These are phyloP conservation scores for Aspergillus sp. DNA, from an alignment of 2,329 filamentous ascomycete species.

Conservation along the genomic window DNA sequence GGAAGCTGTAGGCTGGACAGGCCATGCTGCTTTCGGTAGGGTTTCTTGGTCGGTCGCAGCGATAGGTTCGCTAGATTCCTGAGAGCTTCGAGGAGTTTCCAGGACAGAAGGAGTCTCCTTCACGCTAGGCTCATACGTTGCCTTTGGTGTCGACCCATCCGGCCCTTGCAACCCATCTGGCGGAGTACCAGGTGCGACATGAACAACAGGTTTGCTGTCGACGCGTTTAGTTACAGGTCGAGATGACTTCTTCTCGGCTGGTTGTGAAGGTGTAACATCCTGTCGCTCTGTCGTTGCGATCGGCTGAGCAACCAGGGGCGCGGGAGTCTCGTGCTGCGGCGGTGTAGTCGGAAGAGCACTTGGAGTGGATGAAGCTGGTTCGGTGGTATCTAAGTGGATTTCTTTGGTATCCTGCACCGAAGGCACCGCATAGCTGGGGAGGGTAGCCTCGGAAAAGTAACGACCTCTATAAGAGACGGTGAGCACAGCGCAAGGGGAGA, in stretches of 20 bases:
- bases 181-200: conserved; percentile 18
- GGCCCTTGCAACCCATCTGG: conserved; percentile 19
- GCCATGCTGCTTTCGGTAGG: conserved; percentile 18
- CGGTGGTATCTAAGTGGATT: conserved; percentile 34
- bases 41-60: background rate
- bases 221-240: conserved; percentile 18
- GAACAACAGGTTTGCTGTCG: conserved; percentile 7
- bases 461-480: conserved; percentile 52
- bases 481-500: conserved; percentile 14
- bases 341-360: conserved; percentile 29
- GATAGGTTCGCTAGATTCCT: conserved; percentile 20
- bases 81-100: conserved; percentile 30
- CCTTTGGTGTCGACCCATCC: conserved; percentile 20
- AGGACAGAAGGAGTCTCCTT: conserved; percentile 23
- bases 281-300: conserved; percentile 11
- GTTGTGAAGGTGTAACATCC: conserved; percentile 9
- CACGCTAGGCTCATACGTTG: conserved; percentile 51
- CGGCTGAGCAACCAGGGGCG: conserved; percentile 16
- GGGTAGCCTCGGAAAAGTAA: conserved; percentile 59
- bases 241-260: conserved; percentile 14
- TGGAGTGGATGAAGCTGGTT: conserved; percentile 40
- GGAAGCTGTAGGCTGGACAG: conserved; percentile 20
- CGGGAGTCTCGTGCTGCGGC: conserved; percentile 23
- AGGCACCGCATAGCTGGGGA: conserved; percentile 38
- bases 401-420: conserved; percentile 35